Evolutionary conservation across 495 filamentous ascomycete genomes (phyloP), one percentile per base, ranked within the genome.

Genomic region (Hypoxylon intermedium): DNA sequence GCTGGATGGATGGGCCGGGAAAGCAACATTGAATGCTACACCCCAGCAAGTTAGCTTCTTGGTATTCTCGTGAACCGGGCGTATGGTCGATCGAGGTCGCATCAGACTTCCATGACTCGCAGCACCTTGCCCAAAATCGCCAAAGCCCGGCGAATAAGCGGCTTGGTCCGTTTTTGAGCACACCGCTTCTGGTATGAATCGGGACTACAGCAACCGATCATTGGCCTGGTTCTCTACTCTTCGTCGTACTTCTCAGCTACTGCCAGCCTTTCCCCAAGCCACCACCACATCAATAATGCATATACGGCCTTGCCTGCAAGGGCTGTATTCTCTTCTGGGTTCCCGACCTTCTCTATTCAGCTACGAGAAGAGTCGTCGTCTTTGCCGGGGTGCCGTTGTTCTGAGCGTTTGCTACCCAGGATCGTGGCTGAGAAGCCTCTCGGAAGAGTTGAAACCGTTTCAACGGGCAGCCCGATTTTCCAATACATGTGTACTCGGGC

Each of bases 141-240:
- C 7, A 26, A 4, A 4, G 21, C 1, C 1, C 16, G 31, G 44
- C 53, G 43, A 58, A 54, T 58, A 15, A 43, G 48, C 44, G 40
- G 12, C 12, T 28, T 49, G 3, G 15, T 12, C 16, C 9, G 26
- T 13, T 12, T 24, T 48, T 2, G 34, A 38, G 16, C 23, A 31
- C 15, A 21, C 43, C 44, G 18, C 23, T 62, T 50, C 16, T 23
- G 54, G 53, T 58, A 58, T 43, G 53, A 28, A 49, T 64, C 34
- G 38, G 47, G 43, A 13, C 19, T 15, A 23, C 47, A 37, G 16
- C 2, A n/a, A 15, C 47, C 34, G 44, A 63, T 58, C 47, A 63
- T 58, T 40, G 11, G 21, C 44, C 34, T 7, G 7, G 24, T 26
- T 4, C 4, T 7, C 24, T 26, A 47, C 31, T 33, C 26, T 28